Evolutionary conservation across 495 filamentous ascomycete genomes (phyloP).

Genomic region (Staphylotrichum longicolle): DNA sequence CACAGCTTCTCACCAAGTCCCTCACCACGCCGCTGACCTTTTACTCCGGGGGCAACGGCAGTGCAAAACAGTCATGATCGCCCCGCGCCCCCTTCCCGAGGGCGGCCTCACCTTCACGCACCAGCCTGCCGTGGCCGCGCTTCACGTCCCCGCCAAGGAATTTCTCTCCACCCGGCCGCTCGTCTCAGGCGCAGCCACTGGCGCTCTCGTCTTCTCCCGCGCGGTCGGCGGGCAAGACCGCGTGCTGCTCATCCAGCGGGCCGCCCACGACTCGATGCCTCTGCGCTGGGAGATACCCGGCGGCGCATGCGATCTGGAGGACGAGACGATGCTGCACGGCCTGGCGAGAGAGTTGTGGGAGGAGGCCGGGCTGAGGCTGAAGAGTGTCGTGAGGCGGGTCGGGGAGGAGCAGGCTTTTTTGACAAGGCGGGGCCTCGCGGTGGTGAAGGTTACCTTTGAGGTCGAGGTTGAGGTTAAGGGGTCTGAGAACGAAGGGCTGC

Average conservation of each 20-base stretch:
- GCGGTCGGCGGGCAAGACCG: constrained; percentile 20
- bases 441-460: constrained; percentile 41
- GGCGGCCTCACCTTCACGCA: constrained; percentile 31
- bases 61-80: constrained; percentile 5
- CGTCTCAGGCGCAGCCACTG: constrained; percentile 31
- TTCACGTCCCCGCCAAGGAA: constrained; percentile 26
- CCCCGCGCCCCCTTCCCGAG: constrained; percentile 18
- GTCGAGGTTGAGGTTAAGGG: constrained; percentile 34
- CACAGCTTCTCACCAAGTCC: not conserved
- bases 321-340: constrained; percentile 49
- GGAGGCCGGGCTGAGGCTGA: constrained; percentile 48
- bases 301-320: constrained; percentile 50
- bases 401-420: constrained; percentile 35
- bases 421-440: constrained; percentile 33
- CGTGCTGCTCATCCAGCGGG: constrained; percentile 53
- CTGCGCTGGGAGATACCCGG: constrained; percentile 57
- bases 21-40: not conserved
- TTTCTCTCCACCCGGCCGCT: constrained; percentile 28
- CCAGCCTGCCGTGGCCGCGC: constrained; percentile 24
- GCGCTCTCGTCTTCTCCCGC: constrained; percentile 41
- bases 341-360: constrained; percentile 55
- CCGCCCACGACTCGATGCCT: constrained; percentile 50
- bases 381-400: constrained; percentile 40
- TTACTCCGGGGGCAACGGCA: too few relatives aligned
- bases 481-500: not conserved